A percentile compares a stretch with the other conserved stretches of the same genome.
phyloP scores from a whole-genome alignment of 768 basidiomycete genomes.

The Paxillus ammoniavirescens region DNA sequence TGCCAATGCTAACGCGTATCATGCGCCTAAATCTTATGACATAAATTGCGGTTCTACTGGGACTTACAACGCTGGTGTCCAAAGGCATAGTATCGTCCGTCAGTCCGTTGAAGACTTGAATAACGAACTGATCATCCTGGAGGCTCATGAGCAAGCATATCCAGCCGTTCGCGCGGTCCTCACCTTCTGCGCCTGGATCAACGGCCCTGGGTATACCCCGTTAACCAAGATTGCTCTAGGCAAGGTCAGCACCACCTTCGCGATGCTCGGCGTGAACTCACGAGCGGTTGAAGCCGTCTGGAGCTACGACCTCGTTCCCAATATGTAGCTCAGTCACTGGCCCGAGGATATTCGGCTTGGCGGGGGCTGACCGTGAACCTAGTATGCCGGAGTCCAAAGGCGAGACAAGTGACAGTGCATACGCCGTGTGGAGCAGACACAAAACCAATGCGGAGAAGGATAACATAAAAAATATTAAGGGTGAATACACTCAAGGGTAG shows the following conservation, averaged over 20 bases:
- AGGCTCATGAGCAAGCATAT: background rate
- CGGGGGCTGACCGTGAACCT: background rate
- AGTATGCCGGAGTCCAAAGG: no score
- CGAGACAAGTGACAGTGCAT: no score
- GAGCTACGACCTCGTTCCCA: slow-evolving; percentile 20
- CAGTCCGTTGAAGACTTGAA: slow-evolving; percentile 1
- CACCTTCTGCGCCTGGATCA: slow-evolving; percentile 3
- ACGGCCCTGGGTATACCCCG: background rate
- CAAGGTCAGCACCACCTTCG: background rate
- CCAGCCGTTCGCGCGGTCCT: background rate
- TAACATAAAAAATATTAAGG: no score
- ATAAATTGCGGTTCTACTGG: background rate
- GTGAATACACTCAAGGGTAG: background rate
- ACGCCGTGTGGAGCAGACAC: background rate
- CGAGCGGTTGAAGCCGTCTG: slow-evolving; percentile 1
- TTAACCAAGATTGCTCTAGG: slow-evolving; percentile 4
- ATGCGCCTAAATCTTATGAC: background rate
- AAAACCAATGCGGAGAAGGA: no score
- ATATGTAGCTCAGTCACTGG: slow-evolving; percentile 26
- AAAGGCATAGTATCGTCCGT: background rate
- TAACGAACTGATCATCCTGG: background rate
- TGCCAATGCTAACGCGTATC: slow-evolving; percentile 37
- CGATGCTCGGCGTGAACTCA: background rate
- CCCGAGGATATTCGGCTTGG: background rate
- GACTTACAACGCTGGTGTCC: slow-evolving; percentile 4